These are phyloP conservation scores for Entoloma clypeatum DNA, from an alignment of 1,284 basidiomycete species.

Conservation along the genomic window DNA sequence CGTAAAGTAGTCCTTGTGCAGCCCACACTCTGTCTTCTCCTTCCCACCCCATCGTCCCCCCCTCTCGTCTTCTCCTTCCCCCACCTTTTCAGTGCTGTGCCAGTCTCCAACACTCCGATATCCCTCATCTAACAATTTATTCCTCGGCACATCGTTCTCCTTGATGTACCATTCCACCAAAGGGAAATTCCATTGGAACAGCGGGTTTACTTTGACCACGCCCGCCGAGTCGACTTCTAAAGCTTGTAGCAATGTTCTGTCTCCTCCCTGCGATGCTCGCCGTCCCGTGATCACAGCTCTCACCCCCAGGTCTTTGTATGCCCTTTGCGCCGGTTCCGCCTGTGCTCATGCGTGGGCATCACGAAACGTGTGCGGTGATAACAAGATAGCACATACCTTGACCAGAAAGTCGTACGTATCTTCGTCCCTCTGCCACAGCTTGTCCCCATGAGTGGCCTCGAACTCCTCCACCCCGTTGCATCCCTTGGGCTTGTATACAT, in stretches of 20 bases:
- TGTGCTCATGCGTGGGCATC: conserved; percentile 25
- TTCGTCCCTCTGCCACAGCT: conserved; percentile 89
- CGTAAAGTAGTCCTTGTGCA: conserved; percentile 85
- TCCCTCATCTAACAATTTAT: conserved; percentile 85
- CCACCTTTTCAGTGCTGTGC: conserved; percentile 85
- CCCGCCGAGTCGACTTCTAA: conserved; percentile 93
- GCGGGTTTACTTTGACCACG: conserved; percentile 91
- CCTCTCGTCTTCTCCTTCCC: conserved; percentile 77
- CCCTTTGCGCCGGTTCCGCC: conserved; percentile 92
- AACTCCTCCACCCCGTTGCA: conserved; percentile 74
- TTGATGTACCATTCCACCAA: conserved; percentile 87
- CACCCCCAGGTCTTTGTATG: conserved; percentile 81
- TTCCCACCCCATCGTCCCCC: conserved; percentile 91
- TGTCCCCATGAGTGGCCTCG: conserved; percentile 77
- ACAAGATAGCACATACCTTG: conserved; percentile 55
- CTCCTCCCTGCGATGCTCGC: conserved; percentile 87
- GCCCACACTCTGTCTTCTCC: conserved; percentile 93
- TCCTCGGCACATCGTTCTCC: conserved; percentile 83
- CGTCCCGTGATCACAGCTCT: conserved; percentile 93
- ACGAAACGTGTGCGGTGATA: conserved; percentile 6
- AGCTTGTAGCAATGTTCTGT: conserved; percentile 78
- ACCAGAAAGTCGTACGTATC: conserved; percentile 88
- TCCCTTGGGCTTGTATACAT: conserved; percentile 78
- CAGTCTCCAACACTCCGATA: conserved; percentile 96
- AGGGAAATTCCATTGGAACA: conserved; percentile 87